phyloP scores from a whole-genome alignment of 1,139 yeast genomes.

The Suhomyces guaymorum region DNA sequence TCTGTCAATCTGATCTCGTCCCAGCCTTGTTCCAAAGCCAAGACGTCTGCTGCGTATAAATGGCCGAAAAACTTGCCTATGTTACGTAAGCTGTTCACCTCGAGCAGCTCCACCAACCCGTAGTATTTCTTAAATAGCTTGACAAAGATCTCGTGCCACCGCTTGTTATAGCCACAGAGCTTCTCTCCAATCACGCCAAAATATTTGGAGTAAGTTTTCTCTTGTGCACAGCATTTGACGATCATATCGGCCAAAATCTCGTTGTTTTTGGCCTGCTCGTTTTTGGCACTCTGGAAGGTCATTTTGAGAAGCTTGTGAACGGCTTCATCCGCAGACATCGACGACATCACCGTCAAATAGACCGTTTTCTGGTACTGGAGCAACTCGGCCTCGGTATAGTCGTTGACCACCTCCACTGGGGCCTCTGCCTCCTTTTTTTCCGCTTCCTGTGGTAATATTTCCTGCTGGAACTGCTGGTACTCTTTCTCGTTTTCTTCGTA shows the following conservation, averaged over 20 bases:
- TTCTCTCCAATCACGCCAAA: slow-evolving; percentile 80
- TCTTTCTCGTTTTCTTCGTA: slow-evolving; percentile 53
- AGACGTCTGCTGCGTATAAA: slow-evolving; percentile 66
- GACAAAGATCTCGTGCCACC: slow-evolving; percentile 61
- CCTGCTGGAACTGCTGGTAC: slow-evolving; percentile 24
- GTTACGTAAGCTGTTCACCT: slow-evolving; percentile 73
- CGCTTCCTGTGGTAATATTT: slow-evolving; percentile 21
- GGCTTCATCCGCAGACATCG: slow-evolving; percentile 91
- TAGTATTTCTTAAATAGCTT: slow-evolving; percentile 59
- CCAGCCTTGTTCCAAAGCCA: slow-evolving; percentile 55
- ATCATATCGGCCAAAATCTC: slow-evolving; percentile 68
- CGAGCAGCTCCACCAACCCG: slow-evolving; percentile 61
- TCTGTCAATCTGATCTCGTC: slow-evolving; percentile 64
- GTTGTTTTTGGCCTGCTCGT: slow-evolving; percentile 30
- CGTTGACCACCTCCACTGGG: slow-evolving; percentile 39
- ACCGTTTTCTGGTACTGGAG: slow-evolving; percentile 70
- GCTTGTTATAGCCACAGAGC: slow-evolving; percentile 47
- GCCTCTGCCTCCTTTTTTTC: slow-evolving; percentile 10
- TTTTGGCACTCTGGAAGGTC: slow-evolving; percentile 37
- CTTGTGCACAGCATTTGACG: slow-evolving; percentile 83
- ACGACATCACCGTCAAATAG: slow-evolving; percentile 85
- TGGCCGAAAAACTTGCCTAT: slow-evolving; percentile 89
- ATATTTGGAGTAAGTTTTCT: slow-evolving; percentile 81
- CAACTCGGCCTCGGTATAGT: slow-evolving; percentile 68
- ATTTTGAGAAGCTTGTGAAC: slow-evolving; percentile 75